These are phyloP conservation scores for Hypoxylon sp. DNA, from an alignment of 2,329 filamentous ascomycete genomes.

Conservation along the genomic window DNA sequence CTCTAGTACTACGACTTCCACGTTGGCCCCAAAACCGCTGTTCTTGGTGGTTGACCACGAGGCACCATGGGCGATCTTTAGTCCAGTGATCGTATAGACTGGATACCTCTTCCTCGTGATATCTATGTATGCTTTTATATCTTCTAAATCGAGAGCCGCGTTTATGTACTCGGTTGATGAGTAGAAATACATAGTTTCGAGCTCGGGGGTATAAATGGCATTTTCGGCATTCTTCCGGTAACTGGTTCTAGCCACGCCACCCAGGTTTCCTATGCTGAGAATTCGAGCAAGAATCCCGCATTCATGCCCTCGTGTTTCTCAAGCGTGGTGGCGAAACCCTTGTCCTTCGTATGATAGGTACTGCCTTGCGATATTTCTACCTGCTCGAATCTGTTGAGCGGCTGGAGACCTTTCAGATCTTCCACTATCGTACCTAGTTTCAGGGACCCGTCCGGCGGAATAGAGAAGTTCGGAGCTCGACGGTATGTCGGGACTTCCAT, in stretches of 20 bases:
- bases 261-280: not conserved
- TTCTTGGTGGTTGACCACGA: not conserved
- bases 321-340: not conserved
- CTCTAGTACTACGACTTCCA: not conserved
- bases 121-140: not conserved
- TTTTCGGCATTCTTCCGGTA: not conserved
- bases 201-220: not conserved
- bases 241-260: not conserved
- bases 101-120: slow-evolving; percentile 1
- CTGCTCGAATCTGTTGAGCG: not conserved
- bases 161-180: not conserved
- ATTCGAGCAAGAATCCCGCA: not conserved
- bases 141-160: not conserved
- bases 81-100: not conserved
- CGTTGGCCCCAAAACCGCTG: not conserved
- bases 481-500: slow-evolving; percentile 10
- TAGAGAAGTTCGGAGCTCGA: slow-evolving; percentile 1
- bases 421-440: slow-evolving; percentile 4
- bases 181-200: slow-evolving; percentile 1
- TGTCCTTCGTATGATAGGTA: not conserved
- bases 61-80: not conserved
- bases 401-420: not conserved
- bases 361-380: not conserved
- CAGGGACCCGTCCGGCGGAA: slow-evolving; percentile 1
- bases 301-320: slow-evolving; percentile 1